phyloP scores from a whole-genome alignment of 805 yeast species.

The Phaffomyces thermotolerans region DNA sequence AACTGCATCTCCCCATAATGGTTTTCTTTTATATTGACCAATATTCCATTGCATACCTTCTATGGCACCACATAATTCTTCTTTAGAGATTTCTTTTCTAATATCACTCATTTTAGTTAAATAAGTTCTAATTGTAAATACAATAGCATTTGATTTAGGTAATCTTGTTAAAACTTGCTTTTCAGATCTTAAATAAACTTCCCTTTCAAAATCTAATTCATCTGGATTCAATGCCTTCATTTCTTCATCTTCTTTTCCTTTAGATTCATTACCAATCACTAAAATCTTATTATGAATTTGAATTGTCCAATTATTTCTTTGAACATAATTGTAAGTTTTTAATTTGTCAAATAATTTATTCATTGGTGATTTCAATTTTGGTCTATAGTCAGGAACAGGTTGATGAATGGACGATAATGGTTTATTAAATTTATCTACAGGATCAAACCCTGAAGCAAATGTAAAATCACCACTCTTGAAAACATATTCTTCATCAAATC shows the following conservation, averaged over 20 bases:
- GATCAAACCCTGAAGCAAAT: slow-evolving; percentile 72
- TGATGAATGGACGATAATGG: slow-evolving; percentile 56
- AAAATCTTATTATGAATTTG: slow-evolving; percentile 52
- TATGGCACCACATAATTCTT: slow-evolving; percentile 55
- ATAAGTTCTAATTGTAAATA: slow-evolving; percentile 53
- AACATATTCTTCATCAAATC: slow-evolving; percentile 46
- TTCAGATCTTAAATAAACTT: slow-evolving; percentile 51
- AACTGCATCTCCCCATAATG: slow-evolving; percentile 67
- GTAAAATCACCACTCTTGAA: slow-evolving; percentile 50
- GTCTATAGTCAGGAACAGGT: slow-evolving; percentile 64
- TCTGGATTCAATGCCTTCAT: slow-evolving; percentile 28
- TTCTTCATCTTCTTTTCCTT: slow-evolving; percentile 25
- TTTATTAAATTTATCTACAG: slow-evolving; percentile 41
- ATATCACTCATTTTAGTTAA: slow-evolving; percentile 43
- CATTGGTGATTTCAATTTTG: slow-evolving; percentile 55
- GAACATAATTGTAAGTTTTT: slow-evolving; percentile 46
- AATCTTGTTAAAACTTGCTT: slow-evolving; percentile 50
- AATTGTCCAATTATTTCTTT: slow-evolving; percentile 63
- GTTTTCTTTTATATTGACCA: slow-evolving; percentile 53
- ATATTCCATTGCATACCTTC: slow-evolving; percentile 53
- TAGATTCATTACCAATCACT: slow-evolving; percentile 38
- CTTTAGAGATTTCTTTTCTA: slow-evolving; percentile 38
- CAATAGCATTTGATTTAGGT: slow-evolving; percentile 38
- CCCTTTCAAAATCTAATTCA: slow-evolving; percentile 29
- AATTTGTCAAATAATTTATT: slow-evolving; percentile 55